Conservation (phyloP, 352 stramenopile genomes). For the Phytophthora fragariaefolia region DNA sequence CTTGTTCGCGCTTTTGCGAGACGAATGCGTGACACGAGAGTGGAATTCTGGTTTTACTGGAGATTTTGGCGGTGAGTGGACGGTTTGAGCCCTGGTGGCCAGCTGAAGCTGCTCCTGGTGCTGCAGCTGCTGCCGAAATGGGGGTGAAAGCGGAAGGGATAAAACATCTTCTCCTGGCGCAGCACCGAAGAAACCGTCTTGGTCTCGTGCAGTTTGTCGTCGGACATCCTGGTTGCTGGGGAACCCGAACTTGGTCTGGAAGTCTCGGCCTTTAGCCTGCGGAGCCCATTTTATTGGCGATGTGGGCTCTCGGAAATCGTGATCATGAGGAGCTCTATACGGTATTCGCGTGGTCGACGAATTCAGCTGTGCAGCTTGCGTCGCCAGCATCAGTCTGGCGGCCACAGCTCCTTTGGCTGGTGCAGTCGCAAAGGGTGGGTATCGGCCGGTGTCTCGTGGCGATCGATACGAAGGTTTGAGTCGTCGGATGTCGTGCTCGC, state of each 20-base stretch:
- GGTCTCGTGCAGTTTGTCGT: constrained; percentile 55
- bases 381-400: constrained; percentile 40
- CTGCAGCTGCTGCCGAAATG: constrained; percentile 39
- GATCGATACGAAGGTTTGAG: constrained; percentile 34
- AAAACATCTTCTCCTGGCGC: constrained; percentile 44
- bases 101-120: constrained; percentile 19
- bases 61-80: constrained; percentile 15
- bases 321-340: constrained; percentile 53
- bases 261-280: constrained; percentile 46
- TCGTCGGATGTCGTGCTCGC: constrained; percentile 30
- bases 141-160: constrained; percentile 33
- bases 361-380: constrained; percentile 51
- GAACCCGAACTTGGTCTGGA: constrained; percentile 72
- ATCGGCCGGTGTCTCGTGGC: constrained; percentile 21
- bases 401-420: constrained; percentile 30
- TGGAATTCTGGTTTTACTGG: constrained; percentile 20
- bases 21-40: constrained; percentile 59
- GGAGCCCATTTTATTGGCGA: constrained; percentile 36
- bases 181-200: constrained; percentile 63
- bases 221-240: constrained; percentile 72
- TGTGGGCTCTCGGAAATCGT: constrained; percentile 47
- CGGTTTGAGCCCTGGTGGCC: constrained; percentile 23
- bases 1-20: constrained; percentile 67
- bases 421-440: constrained; percentile 41
- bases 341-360: constrained; percentile 46